phyloP scores from a whole-genome alignment of 148 eudicot species.

The Rhododendron ferrugineum region DNA sequence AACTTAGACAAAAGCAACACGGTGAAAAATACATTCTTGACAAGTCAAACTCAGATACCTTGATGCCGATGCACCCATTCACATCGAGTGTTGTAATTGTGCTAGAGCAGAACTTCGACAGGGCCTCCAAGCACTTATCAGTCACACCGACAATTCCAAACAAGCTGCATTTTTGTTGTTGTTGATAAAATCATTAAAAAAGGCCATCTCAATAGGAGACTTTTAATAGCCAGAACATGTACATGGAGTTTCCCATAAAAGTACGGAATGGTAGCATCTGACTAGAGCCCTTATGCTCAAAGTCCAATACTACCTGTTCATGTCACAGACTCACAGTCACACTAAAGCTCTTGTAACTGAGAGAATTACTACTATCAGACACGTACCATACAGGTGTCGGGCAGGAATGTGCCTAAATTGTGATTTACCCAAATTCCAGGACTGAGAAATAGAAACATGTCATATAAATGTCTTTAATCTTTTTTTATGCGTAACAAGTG shows the following conservation, averaged over 20 bases:
- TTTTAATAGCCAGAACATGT: background rate
- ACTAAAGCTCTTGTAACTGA: background rate
- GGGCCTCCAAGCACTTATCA: constrained; percentile 70
- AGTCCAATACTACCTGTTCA: background rate
- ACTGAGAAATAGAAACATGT: background rate
- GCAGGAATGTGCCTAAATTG: background rate
- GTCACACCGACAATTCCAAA: constrained; percentile 92
- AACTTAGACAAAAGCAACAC: background rate
- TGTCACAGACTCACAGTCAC: background rate
- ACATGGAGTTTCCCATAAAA: background rate
- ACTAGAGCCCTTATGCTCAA: background rate
- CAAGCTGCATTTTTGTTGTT: constrained; percentile 41
- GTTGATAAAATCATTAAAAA: constrained; percentile 30
- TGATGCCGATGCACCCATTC: constrained; percentile 87
- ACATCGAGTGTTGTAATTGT: constrained; percentile 84
- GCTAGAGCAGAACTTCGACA: constrained; percentile 55
- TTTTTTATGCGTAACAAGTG: background rate
- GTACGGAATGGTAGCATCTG: background rate
- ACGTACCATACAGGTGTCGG: background rate
- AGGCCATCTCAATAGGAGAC: background rate
- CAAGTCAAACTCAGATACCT: constrained; percentile 35
- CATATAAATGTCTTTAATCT: background rate
- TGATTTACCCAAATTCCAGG: background rate
- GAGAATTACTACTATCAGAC: background rate
- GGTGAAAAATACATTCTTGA: background rate